Percentiles rank a stretch among this genome's conserved stretches.
phyloP scores from a whole-genome alignment of 2,329 filamentous ascomycete genomes.

The Penicillium brevicompactum region DNA sequence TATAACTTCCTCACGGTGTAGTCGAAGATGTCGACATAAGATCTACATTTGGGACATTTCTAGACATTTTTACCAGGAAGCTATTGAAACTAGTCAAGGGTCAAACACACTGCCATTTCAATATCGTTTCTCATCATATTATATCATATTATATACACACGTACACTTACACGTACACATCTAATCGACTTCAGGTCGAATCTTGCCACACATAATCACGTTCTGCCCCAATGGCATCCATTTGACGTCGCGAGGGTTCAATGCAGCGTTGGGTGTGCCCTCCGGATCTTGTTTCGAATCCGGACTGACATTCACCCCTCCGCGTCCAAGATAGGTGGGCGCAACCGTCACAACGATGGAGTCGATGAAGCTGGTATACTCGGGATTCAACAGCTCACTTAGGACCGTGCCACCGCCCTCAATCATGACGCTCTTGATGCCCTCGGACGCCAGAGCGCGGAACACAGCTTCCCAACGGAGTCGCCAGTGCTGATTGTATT shows the following conservation, averaged over 20 bases:
- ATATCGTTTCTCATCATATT: not conserved
- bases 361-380: conserved; percentile 65
- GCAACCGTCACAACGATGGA: conserved; percentile 87
- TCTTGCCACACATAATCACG: conserved; percentile 75
- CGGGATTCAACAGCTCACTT: conserved; percentile 71
- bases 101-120: too few relatives aligned
- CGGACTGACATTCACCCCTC: conserved; percentile 78
- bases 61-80: too few relatives aligned
- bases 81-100: too few relatives aligned
- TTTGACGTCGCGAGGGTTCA: conserved; percentile 65
- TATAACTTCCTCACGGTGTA: too few relatives aligned
- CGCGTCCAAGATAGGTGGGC: conserved; percentile 83
- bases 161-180: not conserved
- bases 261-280: conserved; percentile 60
- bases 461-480: conserved; percentile 69
- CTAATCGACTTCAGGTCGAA: conserved; percentile 33
- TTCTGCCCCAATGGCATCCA: conserved; percentile 83
- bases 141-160: not conserved
- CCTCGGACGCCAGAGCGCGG: conserved; percentile 57
- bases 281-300: conserved; percentile 54
- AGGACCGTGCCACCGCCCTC: conserved; percentile 85
- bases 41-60: too few relatives aligned
- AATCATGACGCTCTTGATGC: conserved; percentile 80
- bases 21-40: too few relatives aligned
- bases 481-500: conserved; percentile 45